Evolutionary conservation across 1,284 basidiomycete species (phyloP), one percentile per base, ranked within the genome.

Genomic region (Pseudozyma flocculosa): DNA sequence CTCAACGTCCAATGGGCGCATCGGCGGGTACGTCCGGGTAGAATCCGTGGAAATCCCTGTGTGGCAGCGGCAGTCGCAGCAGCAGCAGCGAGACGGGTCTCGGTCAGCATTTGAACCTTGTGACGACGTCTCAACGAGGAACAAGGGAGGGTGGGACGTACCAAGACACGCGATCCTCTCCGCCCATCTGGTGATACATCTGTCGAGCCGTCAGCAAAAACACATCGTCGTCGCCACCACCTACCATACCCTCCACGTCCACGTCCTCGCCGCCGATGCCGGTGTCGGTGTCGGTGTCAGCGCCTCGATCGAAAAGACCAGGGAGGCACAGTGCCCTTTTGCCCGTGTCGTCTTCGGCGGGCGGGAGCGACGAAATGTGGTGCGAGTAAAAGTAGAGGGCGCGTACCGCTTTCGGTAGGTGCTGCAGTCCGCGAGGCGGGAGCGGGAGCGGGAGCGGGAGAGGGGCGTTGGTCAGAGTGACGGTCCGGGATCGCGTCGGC

Each of bases 371-470:
- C 3, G 7, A 9, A 21, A 40, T 22, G 21, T 40, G n/a, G 11
- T 40, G 7, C 4, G 38, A 40, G 15, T 10, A 40, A 3, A 8
- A 21, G 39, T 55, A 55, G 21, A 59, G 46, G 5, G 52, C 19
- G 23, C 61, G 51, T 0, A 63, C 49, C 2, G 61, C 61, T 45
- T 63, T 63, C 1, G 55, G 55, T 9, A 58, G 52, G 17, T 63
- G 61, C 24, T 40, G 32, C 15, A n/a, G n/a, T n/a, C n/a, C n/a
- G n/a, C n/a, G n/a, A n/a, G n/a, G n/a, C n/a, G n/a, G n/a, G n/a
- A n/a, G n/a, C n/a, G n/a, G n/a, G 15, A 11, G 9, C 32, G 32
- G 14, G 32, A 17, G 32, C 9, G 32, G 32, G 10, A 34, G 32
- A 34, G 29, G 13, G 29, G 13, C 29, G 13, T 5, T 29, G 29